Evolutionary conservation across 768 basidiomycete species (phyloP).

Genomic region (Phanerodontia chrysosporium): DNA sequence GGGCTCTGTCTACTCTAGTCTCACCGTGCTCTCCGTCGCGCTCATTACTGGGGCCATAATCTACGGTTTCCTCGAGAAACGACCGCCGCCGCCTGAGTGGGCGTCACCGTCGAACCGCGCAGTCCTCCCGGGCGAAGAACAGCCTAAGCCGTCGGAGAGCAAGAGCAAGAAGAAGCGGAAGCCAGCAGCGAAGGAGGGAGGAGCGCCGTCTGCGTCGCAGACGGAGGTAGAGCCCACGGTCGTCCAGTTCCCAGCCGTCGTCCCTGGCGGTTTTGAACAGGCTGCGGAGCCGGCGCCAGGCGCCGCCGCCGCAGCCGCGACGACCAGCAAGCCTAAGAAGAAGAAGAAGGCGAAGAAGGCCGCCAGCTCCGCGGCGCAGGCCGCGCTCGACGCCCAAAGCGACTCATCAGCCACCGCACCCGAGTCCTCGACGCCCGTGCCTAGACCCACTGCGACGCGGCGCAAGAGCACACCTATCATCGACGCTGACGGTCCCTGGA

Average conservation of each 20-base stretch:
- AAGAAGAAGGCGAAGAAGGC: conserved; percentile 33
- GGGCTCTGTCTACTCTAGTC: conserved; percentile 8
- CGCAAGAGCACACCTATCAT: conserved; percentile 31
- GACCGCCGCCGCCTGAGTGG: conserved; percentile 16
- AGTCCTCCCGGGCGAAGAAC: conserved; percentile 1
- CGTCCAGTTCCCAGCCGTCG: conserved; percentile 33
- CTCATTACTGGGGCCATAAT: conserved; percentile 18
- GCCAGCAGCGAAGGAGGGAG: conserved; percentile 14
- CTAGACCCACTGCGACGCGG: conserved; percentile 19
- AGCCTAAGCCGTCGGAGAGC: conserved; percentile 4
- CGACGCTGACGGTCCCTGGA: conserved; percentile 66
- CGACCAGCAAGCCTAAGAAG: conserved; percentile 33
- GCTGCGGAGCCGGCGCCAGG: conserved; percentile 1
- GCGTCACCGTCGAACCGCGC: conserved; percentile 3
- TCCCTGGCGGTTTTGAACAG: conserved; percentile 45
- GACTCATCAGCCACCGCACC: conserved; percentile 27
- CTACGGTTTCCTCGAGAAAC: conserved; percentile 21
- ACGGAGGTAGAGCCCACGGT: conserved; percentile 23
- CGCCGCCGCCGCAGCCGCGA: conserved; percentile 3
- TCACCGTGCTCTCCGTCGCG: not conserved
- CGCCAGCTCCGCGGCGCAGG: conserved; percentile 1
- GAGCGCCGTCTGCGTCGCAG: conserved; percentile 3
- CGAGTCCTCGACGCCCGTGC: conserved; percentile 16
- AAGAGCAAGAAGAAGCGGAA: conserved; percentile 23
- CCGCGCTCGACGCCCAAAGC: conserved; percentile 20